Conservation (phyloP, 2,329 filamentous ascomycete species). For the Fusarium oxysporum region DNA sequence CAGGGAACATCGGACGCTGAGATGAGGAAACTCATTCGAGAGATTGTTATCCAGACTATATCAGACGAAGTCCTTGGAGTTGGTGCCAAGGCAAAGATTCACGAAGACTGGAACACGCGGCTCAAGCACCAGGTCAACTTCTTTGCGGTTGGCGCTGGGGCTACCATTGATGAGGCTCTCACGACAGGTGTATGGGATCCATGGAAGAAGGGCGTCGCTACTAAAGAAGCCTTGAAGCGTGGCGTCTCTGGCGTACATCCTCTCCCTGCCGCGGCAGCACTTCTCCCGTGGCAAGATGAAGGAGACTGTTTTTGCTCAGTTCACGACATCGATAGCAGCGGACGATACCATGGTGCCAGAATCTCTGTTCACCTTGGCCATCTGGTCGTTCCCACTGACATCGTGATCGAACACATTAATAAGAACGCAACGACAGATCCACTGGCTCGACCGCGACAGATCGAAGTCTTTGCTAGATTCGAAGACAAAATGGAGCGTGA, state of each 20-base stretch:
- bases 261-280: slow-evolving; percentile 63
- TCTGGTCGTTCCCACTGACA: slow-evolving; percentile 72
- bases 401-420: slow-evolving; percentile 79
- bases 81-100: slow-evolving; percentile 60
- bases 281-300: slow-evolving; percentile 78
- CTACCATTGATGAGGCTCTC: slow-evolving; percentile 67
- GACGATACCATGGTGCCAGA: slow-evolving; percentile 66
- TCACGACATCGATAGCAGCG: slow-evolving; percentile 53
- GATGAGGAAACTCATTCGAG: slow-evolving; percentile 55
- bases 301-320: slow-evolving; percentile 90
- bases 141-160: slow-evolving; percentile 74
- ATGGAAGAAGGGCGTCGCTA: slow-evolving; percentile 29
- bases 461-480: slow-evolving; percentile 77
- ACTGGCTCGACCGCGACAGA: slow-evolving; percentile 70
- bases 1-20: slow-evolving; percentile 55
- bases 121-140: slow-evolving; percentile 76
- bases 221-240: slow-evolving; percentile 20
- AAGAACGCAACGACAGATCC: slow-evolving; percentile 71
- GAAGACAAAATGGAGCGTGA: slow-evolving; percentile 57
- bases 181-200: slow-evolving; percentile 70
- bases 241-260: slow-evolving; percentile 37
- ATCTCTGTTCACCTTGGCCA: slow-evolving; percentile 72
- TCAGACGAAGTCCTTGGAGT: slow-evolving; percentile 60
- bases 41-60: slow-evolving; percentile 57
- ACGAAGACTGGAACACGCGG: slow-evolving; percentile 55